phyloP scores from a whole-genome alignment of 2,329 filamentous ascomycete genomes.

The Leptodontidium sp. region DNA sequence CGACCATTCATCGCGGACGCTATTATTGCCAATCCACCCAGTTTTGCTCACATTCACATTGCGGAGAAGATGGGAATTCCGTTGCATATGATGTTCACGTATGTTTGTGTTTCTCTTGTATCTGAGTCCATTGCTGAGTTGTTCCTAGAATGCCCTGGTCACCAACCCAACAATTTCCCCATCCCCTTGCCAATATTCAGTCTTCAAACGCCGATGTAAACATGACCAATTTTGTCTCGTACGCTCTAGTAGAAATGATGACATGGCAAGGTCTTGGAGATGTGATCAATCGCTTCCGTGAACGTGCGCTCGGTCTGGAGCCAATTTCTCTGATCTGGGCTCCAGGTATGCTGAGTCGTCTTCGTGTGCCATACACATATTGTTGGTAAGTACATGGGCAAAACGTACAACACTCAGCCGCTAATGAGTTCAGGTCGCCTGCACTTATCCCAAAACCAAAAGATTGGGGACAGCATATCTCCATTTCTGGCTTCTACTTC shows the following conservation, averaged over 20 bases:
- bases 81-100: constrained; percentile 90
- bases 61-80: constrained; percentile 80
- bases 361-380: constrained; percentile 87
- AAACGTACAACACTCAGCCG: not conserved
- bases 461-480: constrained; percentile 78
- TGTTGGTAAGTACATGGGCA: constrained; percentile 66
- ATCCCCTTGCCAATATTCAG: constrained; percentile 74
- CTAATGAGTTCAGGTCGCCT: constrained; percentile 61
- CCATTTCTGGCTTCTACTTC: constrained; percentile 80
- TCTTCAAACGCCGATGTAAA: constrained; percentile 69
- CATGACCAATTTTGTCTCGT: constrained; percentile 73
- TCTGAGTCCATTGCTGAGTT: constrained; percentile 13
- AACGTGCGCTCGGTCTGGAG: constrained; percentile 77
- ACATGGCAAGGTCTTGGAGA: constrained; percentile 85
- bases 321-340: constrained; percentile 83
- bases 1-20: constrained; percentile 82
- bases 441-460: constrained; percentile 79
- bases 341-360: constrained; percentile 77
- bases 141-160: constrained; percentile 69
- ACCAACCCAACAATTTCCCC: constrained; percentile 73
- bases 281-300: constrained; percentile 87
- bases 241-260: constrained; percentile 74
- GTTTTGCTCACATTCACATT: constrained; percentile 78
- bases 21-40: constrained; percentile 81
- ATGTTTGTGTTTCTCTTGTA: constrained; percentile 48